Percentiles rank a stretch among this genome's conserved stretches.
Conservation (phyloP, 2,329 filamentous ascomycete genomes). For the Verticillium nonalfalfae region DNA sequence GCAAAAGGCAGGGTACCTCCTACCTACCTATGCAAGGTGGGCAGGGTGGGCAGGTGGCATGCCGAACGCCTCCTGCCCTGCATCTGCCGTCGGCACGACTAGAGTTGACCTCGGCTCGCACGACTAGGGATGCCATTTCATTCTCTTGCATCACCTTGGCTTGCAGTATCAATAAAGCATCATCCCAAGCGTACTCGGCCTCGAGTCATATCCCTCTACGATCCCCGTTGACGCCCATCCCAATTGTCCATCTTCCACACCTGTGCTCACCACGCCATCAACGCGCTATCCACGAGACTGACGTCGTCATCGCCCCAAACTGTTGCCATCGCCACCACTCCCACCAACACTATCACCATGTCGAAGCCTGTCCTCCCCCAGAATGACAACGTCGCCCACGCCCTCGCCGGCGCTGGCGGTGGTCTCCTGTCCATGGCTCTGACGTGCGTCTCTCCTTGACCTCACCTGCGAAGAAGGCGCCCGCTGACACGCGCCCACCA, state of each 20-base stretch:
- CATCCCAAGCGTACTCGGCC: slow-evolving; percentile 2
- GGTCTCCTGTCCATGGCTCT: slow-evolving; percentile 93
- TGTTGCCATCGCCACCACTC: not conserved
- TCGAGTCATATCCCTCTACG: slow-evolving; percentile 1
- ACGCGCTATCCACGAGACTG: not conserved
- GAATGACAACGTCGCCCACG: slow-evolving; percentile 95
- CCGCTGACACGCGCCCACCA: slow-evolving; percentile 25
- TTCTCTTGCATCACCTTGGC: not conserved
- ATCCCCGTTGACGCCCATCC: not conserved
- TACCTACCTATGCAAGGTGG: too few species aligned
- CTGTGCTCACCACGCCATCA: not conserved
- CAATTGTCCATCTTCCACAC: not conserved
- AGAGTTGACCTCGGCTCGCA: not conserved
- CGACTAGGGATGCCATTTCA: not conserved
- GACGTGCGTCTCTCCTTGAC: slow-evolving; percentile 54
- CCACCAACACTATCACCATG: slow-evolving; percentile 12
- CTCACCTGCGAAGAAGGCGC: not conserved
- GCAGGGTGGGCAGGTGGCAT: not conserved
- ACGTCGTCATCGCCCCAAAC: not conserved
- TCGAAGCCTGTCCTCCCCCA: slow-evolving; percentile 66
- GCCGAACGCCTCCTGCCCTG: not conserved
- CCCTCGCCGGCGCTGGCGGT: slow-evolving; percentile 85
- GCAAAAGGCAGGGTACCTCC: too few species aligned
- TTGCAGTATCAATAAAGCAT: slow-evolving; percentile 3
- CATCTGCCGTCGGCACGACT: not conserved